Evolutionary conservation across 176 grass and related monocot genomes (phyloP).

Genomic region (Oryza nivara): DNA sequence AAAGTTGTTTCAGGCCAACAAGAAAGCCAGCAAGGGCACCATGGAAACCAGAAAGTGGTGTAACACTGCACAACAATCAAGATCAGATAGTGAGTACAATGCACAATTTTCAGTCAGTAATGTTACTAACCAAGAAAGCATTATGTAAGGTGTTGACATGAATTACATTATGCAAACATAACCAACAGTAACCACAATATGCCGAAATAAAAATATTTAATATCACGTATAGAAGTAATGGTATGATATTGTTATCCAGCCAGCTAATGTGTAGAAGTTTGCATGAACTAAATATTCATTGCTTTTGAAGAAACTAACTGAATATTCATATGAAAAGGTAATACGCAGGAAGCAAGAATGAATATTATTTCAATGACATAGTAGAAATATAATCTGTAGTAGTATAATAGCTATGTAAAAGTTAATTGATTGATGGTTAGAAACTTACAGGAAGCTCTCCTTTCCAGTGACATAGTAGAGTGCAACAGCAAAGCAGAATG

Average conservation of each 20-base stretch:
- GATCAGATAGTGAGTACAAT: not conserved
- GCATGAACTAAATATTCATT: not conserved
- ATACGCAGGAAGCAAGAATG: not conserved
- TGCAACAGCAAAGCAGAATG: constrained; percentile 78
- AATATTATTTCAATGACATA: not conserved
- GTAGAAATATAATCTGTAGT: not conserved
- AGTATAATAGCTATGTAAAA: not conserved
- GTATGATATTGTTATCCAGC: not conserved
- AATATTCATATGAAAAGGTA: not conserved
- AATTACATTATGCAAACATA: not conserved
- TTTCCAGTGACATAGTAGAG: constrained; percentile 92
- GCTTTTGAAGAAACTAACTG: not conserved
- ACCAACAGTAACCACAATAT: not conserved
- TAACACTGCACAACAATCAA: constrained; percentile 51
- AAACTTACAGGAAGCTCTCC: constrained; percentile 95
- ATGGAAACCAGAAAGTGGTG: constrained; percentile 95
- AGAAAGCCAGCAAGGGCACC: constrained; percentile 88
- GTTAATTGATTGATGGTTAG: not conserved
- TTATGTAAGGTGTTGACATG: not conserved
- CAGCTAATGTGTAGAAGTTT: not conserved
- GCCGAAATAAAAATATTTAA: not conserved
- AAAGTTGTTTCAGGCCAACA: constrained; percentile 86
- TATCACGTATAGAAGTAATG: not conserved
- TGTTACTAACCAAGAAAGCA: not conserved
- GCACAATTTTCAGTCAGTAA: constrained; percentile 5